Evolutionary conservation across 179 eudicot genomes (phyloP).

Genomic region (Spergularia azorica): DNA sequence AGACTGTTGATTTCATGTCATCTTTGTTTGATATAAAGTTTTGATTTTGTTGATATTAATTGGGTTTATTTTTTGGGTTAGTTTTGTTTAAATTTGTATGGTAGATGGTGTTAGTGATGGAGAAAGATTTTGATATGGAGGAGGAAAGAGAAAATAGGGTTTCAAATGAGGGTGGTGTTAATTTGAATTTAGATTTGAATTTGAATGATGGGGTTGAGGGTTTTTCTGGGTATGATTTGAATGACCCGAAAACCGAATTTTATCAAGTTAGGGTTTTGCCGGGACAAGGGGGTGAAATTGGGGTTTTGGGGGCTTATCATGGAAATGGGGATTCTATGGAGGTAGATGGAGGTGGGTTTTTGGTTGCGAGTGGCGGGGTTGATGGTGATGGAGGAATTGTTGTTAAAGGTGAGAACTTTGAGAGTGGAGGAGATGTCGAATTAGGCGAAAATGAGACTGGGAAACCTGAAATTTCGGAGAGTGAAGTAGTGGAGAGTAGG

Average conservation of each 20-base stretch:
- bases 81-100: neutral
- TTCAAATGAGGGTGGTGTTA: conserved; percentile 28
- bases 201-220: conserved; percentile 28
- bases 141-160: conserved; percentile 28
- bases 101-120: conserved; percentile 39
- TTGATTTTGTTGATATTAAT: conserved; percentile 2
- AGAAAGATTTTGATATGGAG: conserved; percentile 36
- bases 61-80: neutral
- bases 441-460: neutral
- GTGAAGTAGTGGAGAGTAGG: neutral
- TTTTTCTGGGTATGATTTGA: conserved; percentile 26
- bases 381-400: conserved; percentile 31
- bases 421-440: conserved; percentile 12
- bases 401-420: conserved; percentile 18
- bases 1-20: neutral
- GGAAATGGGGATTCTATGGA: conserved; percentile 23
- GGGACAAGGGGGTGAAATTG: conserved; percentile 23
- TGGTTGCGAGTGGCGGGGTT: conserved; percentile 9
- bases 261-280: conserved; percentile 34
- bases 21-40: neutral
- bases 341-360: conserved; percentile 22
- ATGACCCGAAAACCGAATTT: neutral
- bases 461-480: neutral
- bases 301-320: conserved; percentile 28
- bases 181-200: conserved; percentile 22